Base-by-base conservation (phyloP, 1,284 basidiomycete species). In the Cystobasidiaceae sp. region DNA sequence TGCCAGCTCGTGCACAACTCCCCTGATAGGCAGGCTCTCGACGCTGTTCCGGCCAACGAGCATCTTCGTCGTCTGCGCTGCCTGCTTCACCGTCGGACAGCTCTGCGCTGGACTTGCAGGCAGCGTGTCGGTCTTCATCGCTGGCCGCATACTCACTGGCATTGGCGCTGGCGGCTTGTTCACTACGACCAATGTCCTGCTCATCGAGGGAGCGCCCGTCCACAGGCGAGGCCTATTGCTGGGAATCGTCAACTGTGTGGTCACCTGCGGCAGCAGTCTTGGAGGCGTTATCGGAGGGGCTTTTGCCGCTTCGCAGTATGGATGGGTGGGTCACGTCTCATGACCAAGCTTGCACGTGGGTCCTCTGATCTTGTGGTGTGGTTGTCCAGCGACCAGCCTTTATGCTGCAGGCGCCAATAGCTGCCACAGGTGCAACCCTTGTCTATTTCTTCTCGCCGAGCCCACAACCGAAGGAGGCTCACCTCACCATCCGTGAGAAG, bases 221-320 rank as follows among this genome's bases (percentile, higher is more conserved):
- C 33, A 54, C 28, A 28, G 64, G 17, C 21, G 64, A 25, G 64
- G 64, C 3, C 48, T 66, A 8, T 32, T 59, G 33, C 32, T 66
- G 32, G 64, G 64, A 2, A 34, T 59, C 23, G 39, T 59, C 27
- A 66, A 66, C 30, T 41, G 37, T 43, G 43, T 64, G 5, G 48
- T 64, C 28, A 64, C 61, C 0, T 34, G 37, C 15, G 61, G 61
- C 9, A 64, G 61, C 32, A 55, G 51, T 28, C 23, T 64, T 6
- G 61, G 61, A 23, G 61, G 61, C 11, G 61, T 64, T 1, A 56
- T 64, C 27, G 48, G 61, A 27, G 61, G 61, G 11, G 51, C 43
- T 25, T 56, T 64, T 34, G 61, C 52, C 21, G 27, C 52, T 19
- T 64, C 61, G 7, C 33, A 23, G 21, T 64, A 46, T n/a, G 61